A percentile compares a stretch with the other conserved stretches of the same genome.
phyloP scores from a whole-genome alignment of 164 flowering plant genomes.

The Chloranthus sessilifolius region DNA sequence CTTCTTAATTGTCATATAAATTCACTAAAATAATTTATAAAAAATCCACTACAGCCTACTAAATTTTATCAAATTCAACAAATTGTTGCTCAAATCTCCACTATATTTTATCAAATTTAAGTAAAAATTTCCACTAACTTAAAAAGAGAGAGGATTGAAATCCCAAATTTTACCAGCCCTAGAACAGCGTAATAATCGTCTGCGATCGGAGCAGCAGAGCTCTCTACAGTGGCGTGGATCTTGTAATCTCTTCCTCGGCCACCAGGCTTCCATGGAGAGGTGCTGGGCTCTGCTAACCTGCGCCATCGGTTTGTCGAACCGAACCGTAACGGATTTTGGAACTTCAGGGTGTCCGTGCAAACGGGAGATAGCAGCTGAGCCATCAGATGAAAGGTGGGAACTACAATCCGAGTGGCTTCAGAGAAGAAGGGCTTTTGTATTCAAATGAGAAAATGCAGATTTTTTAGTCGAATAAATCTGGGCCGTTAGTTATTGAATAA shows the following conservation, averaged over 20 bases:
- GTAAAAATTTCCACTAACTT: too few relatives aligned
- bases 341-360: constrained; percentile 50
- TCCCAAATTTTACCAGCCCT: constrained; percentile 94
- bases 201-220: constrained; percentile 32
- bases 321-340: constrained; percentile 30
- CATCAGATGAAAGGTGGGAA: constrained; percentile 18
- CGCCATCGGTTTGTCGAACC: constrained; percentile 24
- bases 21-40: too few relatives aligned
- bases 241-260: constrained; percentile 28
- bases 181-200: constrained; percentile 82
- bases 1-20: too few relatives aligned
- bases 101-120: too few relatives aligned
- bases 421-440: not conserved
- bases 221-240: constrained; percentile 40
- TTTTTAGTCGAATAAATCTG: not conserved
- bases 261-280: constrained; percentile 16
- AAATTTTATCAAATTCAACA: too few relatives aligned
- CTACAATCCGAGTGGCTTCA: not conserved
- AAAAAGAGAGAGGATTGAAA: not conserved
- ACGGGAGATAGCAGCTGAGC: constrained; percentile 63
- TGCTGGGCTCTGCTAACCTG: constrained; percentile 16
- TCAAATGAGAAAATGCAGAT: constrained; percentile 19
- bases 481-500: not conserved
- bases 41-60: too few relatives aligned
- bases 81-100: too few relatives aligned